Percentiles rank a stretch among this genome's conserved stretches.
phyloP scores from a whole-genome alignment of 139 green algal species.

The Tetraselmis striata region DNA sequence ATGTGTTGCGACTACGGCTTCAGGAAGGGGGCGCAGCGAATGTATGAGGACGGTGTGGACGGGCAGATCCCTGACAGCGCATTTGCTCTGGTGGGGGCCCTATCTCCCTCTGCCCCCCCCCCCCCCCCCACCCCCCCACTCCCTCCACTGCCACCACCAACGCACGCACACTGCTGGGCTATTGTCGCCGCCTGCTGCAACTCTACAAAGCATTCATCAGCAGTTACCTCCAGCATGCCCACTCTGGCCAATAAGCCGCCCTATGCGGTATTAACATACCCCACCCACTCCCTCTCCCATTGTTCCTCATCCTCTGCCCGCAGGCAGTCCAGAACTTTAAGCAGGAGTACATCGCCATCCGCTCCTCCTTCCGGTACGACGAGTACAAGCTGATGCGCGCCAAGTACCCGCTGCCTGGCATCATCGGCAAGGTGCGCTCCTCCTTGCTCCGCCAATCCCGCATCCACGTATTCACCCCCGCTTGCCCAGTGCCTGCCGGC shows the following conservation, averaged over 20 bases:
- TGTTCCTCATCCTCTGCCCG: too few relatives aligned
- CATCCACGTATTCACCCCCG: too few relatives aligned
- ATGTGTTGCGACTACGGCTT: conserved; percentile 85
- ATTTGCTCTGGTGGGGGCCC: conserved; percentile 47
- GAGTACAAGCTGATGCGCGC: neutral
- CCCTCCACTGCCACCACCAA: neutral
- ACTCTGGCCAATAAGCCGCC: too few relatives aligned
- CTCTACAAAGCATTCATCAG: too few relatives aligned
- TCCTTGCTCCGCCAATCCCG: too few relatives aligned
- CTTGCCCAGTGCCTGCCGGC: too few relatives aligned
- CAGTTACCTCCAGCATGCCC: too few relatives aligned
- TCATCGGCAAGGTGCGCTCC: neutral
- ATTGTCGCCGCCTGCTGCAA: too few relatives aligned
- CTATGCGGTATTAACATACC: too few relatives aligned
- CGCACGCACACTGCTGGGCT: too few relatives aligned
- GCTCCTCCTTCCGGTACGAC: neutral
- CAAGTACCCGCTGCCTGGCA: neutral
- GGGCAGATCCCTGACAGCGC: conserved; percentile 62
- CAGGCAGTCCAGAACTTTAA: neutral
- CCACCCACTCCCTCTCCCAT: too few relatives aligned
- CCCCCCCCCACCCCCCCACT: too few relatives aligned
- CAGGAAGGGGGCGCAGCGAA: conserved; percentile 55
- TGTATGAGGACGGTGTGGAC: conserved; percentile 69
- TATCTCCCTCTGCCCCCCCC: neutral
- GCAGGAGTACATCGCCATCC: neutral